phyloP scores from a whole-genome alignment of 2,329 filamentous ascomycete genomes.

The Stemphylium lycopersici region DNA sequence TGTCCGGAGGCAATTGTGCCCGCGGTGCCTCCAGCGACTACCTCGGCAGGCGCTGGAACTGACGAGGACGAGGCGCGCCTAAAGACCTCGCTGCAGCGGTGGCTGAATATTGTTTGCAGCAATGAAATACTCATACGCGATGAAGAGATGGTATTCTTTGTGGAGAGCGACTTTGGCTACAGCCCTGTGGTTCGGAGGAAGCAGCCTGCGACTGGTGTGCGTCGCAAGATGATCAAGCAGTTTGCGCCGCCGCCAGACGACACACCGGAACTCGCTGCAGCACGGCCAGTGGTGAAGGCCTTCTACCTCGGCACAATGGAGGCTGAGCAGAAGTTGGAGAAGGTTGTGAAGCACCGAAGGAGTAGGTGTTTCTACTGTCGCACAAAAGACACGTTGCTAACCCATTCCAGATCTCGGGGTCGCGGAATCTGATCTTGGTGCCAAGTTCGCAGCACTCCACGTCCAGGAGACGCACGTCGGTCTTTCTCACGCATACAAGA shows the following conservation, averaged over 20 bases:
- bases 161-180: slow-evolving; percentile 99
- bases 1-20: slow-evolving; percentile 95
- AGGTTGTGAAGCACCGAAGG: slow-evolving; percentile 87
- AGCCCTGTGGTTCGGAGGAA: slow-evolving; percentile 94
- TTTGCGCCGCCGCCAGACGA: slow-evolving; percentile 97
- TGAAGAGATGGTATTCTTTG: slow-evolving; percentile 96
- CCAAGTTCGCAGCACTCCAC: slow-evolving; percentile 84
- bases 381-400: slow-evolving; percentile 23
- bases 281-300: slow-evolving; percentile 87
- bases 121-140: slow-evolving; percentile 94
- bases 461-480: slow-evolving; percentile 90
- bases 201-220: slow-evolving; percentile 93
- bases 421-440: slow-evolving; percentile 89
- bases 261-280: slow-evolving; percentile 89
- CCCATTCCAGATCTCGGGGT: slow-evolving; percentile 76
- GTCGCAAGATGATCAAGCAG: slow-evolving; percentile 95
- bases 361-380: slow-evolving; percentile 60
- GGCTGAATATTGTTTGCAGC: slow-evolving; percentile 91
- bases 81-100: slow-evolving; percentile 88
- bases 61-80: slow-evolving; percentile 93
- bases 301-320: slow-evolving; percentile 98
- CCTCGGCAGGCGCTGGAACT: slow-evolving; percentile 91
- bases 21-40: slow-evolving; percentile 91
- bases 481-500: slow-evolving; percentile 87
- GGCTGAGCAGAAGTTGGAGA: slow-evolving; percentile 94